Conservation (phyloP, 106 monocot species). For the Allium cepa region DNA sequence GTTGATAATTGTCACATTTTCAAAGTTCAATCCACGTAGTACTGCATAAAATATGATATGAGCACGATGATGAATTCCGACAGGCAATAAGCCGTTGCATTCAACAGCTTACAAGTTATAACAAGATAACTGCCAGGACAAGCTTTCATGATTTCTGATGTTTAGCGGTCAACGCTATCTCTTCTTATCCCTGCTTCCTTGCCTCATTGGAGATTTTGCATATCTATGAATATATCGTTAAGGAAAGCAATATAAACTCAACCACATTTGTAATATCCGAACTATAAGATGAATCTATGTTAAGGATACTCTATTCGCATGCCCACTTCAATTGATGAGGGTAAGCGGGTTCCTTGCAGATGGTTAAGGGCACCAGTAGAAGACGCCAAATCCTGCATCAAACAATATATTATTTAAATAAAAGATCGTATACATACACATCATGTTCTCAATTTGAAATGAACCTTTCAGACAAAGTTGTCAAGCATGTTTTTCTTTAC, state of each 20-base stretch:
- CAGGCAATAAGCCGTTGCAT: too few species aligned
- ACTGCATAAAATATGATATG: too few species aligned
- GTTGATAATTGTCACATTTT: too few species aligned
- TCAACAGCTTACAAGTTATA: too few species aligned
- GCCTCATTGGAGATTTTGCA: constrained; percentile 36
- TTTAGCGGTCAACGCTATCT: background rate
- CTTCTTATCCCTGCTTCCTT: constrained; percentile 14
- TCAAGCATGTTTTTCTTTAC: too few species aligned
- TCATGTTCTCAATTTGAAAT: too few species aligned
- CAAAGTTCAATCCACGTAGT: too few species aligned
- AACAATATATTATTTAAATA: background rate
- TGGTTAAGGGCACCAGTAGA: constrained; percentile 27
- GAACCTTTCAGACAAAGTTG: too few species aligned
- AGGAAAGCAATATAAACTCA: constrained; percentile 8
- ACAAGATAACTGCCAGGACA: too few species aligned
- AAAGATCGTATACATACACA: too few species aligned
- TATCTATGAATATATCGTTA: constrained; percentile 20
- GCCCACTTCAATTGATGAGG: constrained; percentile 32
- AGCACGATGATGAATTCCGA: too few species aligned
- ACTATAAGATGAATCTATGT: background rate
- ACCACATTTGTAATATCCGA: background rate
- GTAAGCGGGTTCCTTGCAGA: constrained; percentile 25
- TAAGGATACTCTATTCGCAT: constrained; percentile 43
- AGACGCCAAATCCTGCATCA: constrained; percentile 26
- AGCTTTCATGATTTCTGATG: too few species aligned